Conservation (phyloP, 2,329 filamentous ascomycete genomes). For the Arthrobotrys megalospora region DNA sequence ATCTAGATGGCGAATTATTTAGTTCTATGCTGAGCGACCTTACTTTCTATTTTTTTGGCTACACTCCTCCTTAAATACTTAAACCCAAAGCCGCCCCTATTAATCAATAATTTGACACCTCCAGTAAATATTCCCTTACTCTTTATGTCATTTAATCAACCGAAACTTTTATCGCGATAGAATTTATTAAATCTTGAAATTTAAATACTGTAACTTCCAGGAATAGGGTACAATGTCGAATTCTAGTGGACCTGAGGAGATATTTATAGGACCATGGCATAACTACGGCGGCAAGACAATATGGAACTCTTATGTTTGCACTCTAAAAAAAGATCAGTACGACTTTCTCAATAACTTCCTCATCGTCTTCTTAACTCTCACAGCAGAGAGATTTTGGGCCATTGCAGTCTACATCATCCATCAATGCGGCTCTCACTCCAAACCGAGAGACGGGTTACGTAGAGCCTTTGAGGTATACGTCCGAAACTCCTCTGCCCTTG, state of each 20-base stretch:
- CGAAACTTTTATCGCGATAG: no score
- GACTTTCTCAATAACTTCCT: constrained; percentile 18
- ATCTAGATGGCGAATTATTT: no score
- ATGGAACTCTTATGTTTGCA: background rate
- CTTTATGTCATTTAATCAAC: no score
- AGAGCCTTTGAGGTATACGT: background rate
- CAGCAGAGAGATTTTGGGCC: constrained; percentile 4
- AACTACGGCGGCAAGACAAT: background rate
- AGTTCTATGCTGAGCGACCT: no score
- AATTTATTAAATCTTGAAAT: no score
- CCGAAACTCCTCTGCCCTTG: background rate
- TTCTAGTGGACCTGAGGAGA: background rate
- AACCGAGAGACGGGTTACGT: background rate
- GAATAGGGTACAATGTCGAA: no score
- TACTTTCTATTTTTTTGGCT: no score
- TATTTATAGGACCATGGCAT: background rate
- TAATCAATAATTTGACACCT: no score
- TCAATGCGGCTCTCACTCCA: background rate
- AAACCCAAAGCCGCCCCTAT: no score
- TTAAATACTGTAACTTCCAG: no score
- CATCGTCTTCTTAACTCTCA: constrained; percentile 1
- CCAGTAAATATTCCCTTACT: no score
- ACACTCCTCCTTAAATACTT: no score
- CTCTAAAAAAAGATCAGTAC: background rate
- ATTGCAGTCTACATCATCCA: background rate